Percentiles rank a stretch among this genome's conserved stretches.
phyloP scores from a whole-genome alignment of 139 green algal genomes.

The Dunaliella sp. region DNA sequence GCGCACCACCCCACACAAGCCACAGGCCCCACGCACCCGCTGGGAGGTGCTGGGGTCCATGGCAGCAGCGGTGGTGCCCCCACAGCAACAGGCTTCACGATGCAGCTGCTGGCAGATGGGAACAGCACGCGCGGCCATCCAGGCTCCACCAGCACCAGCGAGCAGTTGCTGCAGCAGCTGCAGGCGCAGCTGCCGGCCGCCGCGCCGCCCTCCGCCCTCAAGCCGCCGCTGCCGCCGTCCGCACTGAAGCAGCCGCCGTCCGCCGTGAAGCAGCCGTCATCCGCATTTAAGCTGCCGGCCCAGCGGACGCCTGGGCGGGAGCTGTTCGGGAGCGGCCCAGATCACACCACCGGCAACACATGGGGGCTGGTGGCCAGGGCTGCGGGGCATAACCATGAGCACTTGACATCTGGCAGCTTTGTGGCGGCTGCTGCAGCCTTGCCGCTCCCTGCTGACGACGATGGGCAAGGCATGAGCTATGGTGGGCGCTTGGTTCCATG shows the following conservation, averaged over 20 bases:
- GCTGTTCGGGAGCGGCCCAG: background rate
- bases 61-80: background rate
- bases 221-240: background rate
- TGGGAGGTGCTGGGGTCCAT: constrained; percentile 1
- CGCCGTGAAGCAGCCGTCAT: background rate
- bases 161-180: constrained; percentile 11
- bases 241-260: background rate
- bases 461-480: background rate
- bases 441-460: background rate
- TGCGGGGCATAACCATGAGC: constrained; percentile 10
- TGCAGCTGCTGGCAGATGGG: constrained; percentile 59
- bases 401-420: background rate
- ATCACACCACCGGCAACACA: background rate
- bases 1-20: background rate
- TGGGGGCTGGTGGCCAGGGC: background rate
- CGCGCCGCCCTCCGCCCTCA: background rate
- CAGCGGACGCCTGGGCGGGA: background rate
- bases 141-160: background rate
- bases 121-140: constrained; percentile 30
- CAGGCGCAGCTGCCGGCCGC: background rate
- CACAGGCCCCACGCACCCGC: background rate
- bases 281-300: background rate
- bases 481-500: too few species aligned
- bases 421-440: background rate
- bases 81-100: constrained; percentile 38